Evolutionary conservation across 2,329 filamentous ascomycete genomes (phyloP).

Genomic region (Calonectria pteridis): DNA sequence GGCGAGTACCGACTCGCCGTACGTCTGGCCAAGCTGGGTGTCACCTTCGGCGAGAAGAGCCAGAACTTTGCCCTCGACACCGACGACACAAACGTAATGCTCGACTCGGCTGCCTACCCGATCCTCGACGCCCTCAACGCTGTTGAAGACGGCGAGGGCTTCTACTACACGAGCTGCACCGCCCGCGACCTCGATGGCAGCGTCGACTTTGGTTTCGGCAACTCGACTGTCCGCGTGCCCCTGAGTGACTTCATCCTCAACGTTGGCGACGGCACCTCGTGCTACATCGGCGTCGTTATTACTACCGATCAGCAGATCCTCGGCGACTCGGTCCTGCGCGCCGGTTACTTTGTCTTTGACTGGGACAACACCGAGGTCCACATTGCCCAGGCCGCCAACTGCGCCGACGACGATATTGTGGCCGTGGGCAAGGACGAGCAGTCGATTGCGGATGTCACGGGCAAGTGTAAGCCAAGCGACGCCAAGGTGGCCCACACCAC

Average conservation of each 20-base stretch:
- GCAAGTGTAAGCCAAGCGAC: slow-evolving; percentile 52
- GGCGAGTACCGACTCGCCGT: slow-evolving; percentile 55
- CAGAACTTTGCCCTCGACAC: slow-evolving; percentile 42
- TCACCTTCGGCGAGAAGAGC: slow-evolving; percentile 41
- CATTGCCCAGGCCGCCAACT: slow-evolving; percentile 56
- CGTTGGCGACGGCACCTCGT: slow-evolving; percentile 50
- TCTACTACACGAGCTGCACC: slow-evolving; percentile 59
- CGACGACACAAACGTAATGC: slow-evolving; percentile 56
- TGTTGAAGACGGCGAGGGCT: slow-evolving; percentile 54
- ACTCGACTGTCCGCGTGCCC: slow-evolving; percentile 56
- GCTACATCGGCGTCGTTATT: slow-evolving; percentile 57
- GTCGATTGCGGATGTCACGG: slow-evolving; percentile 50
- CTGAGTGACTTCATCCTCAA: slow-evolving; percentile 65
- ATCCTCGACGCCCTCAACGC: slow-evolving; percentile 60
- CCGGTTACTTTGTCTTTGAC: slow-evolving; percentile 61
- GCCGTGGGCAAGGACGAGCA: slow-evolving; percentile 48
- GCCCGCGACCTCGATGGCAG: slow-evolving; percentile 52
- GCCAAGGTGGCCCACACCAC: slow-evolving; percentile 20
- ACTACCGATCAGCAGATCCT: slow-evolving; percentile 58
- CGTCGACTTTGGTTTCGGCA: slow-evolving; percentile 63
- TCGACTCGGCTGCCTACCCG: slow-evolving; percentile 63
- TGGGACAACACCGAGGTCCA: slow-evolving; percentile 59
- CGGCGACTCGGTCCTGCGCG: slow-evolving; percentile 57
- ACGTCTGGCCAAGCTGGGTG: slow-evolving; percentile 47
- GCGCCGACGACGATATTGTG: slow-evolving; percentile 54